A percentile compares a stretch with the other conserved stretches of the same genome.
Conservation (phyloP, 2,329 filamentous ascomycete species). For the Cercospora brassicicola region DNA sequence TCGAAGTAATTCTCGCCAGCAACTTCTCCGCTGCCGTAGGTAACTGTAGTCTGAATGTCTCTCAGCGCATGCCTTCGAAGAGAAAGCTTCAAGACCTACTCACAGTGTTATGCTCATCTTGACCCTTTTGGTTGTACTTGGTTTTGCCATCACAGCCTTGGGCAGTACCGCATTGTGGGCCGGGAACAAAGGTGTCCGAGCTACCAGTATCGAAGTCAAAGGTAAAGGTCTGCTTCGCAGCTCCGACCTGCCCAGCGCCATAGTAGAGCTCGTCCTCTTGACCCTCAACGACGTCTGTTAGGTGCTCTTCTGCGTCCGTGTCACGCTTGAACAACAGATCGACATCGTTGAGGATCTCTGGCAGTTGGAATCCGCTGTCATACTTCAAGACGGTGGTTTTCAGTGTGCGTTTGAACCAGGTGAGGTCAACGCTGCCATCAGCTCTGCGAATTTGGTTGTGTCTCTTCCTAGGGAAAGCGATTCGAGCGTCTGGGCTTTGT, state of each 20-base stretch:
- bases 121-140: slow-evolving; percentile 27
- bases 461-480: slow-evolving; percentile 15
- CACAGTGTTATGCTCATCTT: slow-evolving; percentile 25
- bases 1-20: slow-evolving; percentile 33
- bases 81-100: not conserved
- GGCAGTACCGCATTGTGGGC: slow-evolving; percentile 25
- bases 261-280: slow-evolving; percentile 26
- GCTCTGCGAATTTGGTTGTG: slow-evolving; percentile 14
- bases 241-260: slow-evolving; percentile 19
- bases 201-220: slow-evolving; percentile 33
- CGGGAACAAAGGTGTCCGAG: slow-evolving; percentile 30
- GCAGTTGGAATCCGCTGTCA: slow-evolving; percentile 20
- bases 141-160: slow-evolving; percentile 27
- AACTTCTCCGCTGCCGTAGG: slow-evolving; percentile 31
- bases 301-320: slow-evolving; percentile 21
- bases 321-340: slow-evolving; percentile 14
- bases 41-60: slow-evolving; percentile 26
- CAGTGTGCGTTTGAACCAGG: slow-evolving; percentile 22
- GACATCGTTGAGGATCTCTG: slow-evolving; percentile 17
- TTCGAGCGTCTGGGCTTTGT: slow-evolving; percentile 12
- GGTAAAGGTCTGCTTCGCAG: slow-evolving; percentile 24
- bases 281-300: slow-evolving; percentile 23
- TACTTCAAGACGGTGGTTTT: slow-evolving; percentile 24
- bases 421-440: slow-evolving; percentile 21
- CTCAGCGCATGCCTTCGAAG: not conserved